Base-by-base conservation (phyloP, 2,329 filamentous ascomycete genomes). In the Colletotrichum kahawae region DNA sequence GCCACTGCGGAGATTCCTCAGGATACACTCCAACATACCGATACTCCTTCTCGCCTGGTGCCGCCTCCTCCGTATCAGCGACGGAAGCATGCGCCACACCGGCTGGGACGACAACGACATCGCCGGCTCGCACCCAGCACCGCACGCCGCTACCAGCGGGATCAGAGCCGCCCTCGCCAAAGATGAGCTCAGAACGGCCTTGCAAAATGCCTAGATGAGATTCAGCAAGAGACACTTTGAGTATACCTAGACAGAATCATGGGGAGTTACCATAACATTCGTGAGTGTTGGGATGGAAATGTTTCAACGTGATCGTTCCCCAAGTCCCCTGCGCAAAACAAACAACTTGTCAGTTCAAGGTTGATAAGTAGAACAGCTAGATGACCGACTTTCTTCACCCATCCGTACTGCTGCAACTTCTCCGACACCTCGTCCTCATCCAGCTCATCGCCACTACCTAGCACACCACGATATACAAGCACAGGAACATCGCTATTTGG, bases 261-360 rank as follows among this genome's bases (percentile, higher is more conserved):
- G 24, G 4, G 9, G 9, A n/a, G 71, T n/a, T 59, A 77, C 78
- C 78, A 21, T 80, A 80, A 57, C 77, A 80, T 65, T 80, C 78
- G 18, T 79, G 78, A 4, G 71, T 77, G 3, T 80, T 79, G 3
- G 78, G 78, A 13, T 80, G 78, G 63, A 79, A 79, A 36, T 80
- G 79, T 21, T 78, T 75, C 33, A 79, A 74, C 9, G 62, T 77
- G 62, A 79, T 79, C 18, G 77, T 74, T 2, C 78, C 79, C 76
- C 78, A 79, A 4, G 77, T 74, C 13, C 79, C 78, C 57, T 78
- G 24, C 27, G 5, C 29, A 34, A 18, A 13, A 33, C 38, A n/a
- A 18, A n/a, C 18, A 43, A 18, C 38, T 43, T 18, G 18, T 43
- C 9, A 43, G 18, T 43, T 43, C 1, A 43, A 6, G 5, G 18